A percentile compares a stretch with the other conserved stretches of the same genome.
phyloP scores from a whole-genome alignment of 1,284 basidiomycete species.

The Heterobasidion occidentale region DNA sequence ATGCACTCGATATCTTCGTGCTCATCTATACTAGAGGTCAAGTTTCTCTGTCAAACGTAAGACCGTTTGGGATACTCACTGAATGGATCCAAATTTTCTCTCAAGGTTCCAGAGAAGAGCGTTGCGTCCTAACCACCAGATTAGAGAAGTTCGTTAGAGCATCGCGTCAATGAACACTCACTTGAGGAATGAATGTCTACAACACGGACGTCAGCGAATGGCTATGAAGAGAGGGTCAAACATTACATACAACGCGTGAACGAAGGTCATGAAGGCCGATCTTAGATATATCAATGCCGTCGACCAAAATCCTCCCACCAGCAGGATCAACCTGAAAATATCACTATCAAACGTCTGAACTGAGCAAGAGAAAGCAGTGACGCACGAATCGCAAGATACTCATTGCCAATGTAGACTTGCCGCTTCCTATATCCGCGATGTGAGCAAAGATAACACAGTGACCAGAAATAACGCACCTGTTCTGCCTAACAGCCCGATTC shows the following conservation, averaged over 20 bases:
- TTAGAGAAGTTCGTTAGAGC: background rate
- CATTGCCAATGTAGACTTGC: conserved; percentile 83
- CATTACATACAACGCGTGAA: conserved; percentile 50
- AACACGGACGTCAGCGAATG: conserved; percentile 1
- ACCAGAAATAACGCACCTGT: conserved; percentile 41
- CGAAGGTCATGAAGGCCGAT: conserved; percentile 86
- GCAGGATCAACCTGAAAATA: conserved; percentile 62
- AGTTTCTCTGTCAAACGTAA: conserved; percentile 9
- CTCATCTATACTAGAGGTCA: conserved; percentile 39
- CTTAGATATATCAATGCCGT: conserved; percentile 83
- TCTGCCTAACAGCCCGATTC: conserved; percentile 67
- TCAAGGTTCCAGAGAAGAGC: conserved; percentile 80
- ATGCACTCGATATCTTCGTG: conserved; percentile 75
- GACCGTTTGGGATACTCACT: conserved; percentile 20
- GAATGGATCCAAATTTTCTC: conserved; percentile 88
- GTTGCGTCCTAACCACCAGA: conserved; percentile 52
- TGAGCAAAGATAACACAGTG: conserved; percentile 1
- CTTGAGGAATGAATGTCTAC: conserved; percentile 79
- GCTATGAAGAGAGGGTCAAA: background rate
- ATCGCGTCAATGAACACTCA: conserved; percentile 13
- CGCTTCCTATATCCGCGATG: conserved; percentile 29
- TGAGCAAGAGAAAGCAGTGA: conserved; percentile 51
- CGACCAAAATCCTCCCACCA: conserved; percentile 73
- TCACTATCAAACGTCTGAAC: conserved; percentile 1
- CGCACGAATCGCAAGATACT: conserved; percentile 78